phyloP scores from a whole-genome alignment of 805 yeast species.

The Wickerhamiella dianesei region DNA sequence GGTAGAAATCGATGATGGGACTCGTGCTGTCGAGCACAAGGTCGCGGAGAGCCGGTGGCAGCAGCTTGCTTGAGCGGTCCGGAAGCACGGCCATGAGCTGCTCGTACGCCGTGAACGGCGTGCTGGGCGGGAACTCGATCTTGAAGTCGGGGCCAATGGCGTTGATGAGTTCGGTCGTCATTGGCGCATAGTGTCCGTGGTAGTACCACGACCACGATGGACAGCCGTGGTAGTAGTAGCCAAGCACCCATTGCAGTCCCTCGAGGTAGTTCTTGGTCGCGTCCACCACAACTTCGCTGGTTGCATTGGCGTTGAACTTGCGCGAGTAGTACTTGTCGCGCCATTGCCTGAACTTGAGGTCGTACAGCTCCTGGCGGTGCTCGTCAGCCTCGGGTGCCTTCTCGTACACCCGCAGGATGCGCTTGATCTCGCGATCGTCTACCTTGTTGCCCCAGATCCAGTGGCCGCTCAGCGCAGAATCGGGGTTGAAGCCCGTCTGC shows the following conservation, averaged over 20 bases:
- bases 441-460: constrained; percentile 33
- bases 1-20: constrained; percentile 83
- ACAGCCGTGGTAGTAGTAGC: constrained; percentile 79
- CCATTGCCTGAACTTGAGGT: constrained; percentile 65
- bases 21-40: constrained; percentile 78
- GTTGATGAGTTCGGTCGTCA: constrained; percentile 69
- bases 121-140: constrained; percentile 51
- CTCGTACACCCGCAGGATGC: constrained; percentile 28
- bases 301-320: constrained; percentile 55
- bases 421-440: constrained; percentile 8
- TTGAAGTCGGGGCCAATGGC: constrained; percentile 47
- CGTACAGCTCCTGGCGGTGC: constrained; percentile 48
- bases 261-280: constrained; percentile 73
- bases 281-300: constrained; percentile 44
- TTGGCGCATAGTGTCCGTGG: constrained; percentile 82
- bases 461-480: constrained; percentile 48
- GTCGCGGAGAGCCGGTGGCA: constrained; percentile 65
- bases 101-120: constrained; percentile 83
- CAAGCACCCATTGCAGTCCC: constrained; percentile 94
- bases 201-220: constrained; percentile 96
- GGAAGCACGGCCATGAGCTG: constrained; percentile 97
- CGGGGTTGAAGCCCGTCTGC: constrained; percentile 36
- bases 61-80: constrained; percentile 67
- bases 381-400: constrained; percentile 27
- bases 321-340: constrained; percentile 71